Percentiles rank a stretch among this genome's conserved stretches.
Evolutionary conservation across 495 filamentous ascomycete species (phyloP).

Genomic region (Penicillium cosmopolitanum): DNA sequence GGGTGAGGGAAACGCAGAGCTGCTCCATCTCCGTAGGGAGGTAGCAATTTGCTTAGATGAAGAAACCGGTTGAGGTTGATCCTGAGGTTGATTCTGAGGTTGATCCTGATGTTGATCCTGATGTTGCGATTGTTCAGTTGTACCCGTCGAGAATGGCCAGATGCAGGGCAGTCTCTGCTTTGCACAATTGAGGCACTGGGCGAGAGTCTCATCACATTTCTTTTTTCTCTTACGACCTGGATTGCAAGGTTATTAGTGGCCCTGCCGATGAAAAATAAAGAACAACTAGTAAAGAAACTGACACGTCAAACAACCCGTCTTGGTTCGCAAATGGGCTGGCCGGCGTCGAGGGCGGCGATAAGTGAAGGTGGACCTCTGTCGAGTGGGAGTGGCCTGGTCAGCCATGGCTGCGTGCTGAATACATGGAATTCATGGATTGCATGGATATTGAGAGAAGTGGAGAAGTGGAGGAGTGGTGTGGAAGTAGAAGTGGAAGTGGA

Average conservation of each 20-base stretch:
- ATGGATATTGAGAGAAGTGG: too few relatives aligned
- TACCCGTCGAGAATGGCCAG: conserved; percentile 9
- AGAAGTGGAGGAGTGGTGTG: too few relatives aligned
- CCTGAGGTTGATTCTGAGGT: neutral
- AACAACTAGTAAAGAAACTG: neutral
- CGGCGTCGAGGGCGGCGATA: conserved; percentile 26
- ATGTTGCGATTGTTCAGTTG: neutral
- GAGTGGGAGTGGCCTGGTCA: neutral
- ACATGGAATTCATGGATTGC: too few relatives aligned
- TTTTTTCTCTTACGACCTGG: conserved; percentile 30
- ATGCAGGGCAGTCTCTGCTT: conserved; percentile 16
- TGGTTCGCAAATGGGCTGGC: conserved; percentile 29
- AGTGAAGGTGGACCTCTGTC: neutral
- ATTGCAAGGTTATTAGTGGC: neutral
- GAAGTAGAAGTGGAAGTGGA: too few relatives aligned
- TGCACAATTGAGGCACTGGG: conserved; percentile 23
- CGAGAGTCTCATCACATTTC: conserved; percentile 28
- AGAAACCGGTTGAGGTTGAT: conserved; percentile 1
- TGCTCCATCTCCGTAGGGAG: neutral
- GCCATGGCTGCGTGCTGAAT: neutral
- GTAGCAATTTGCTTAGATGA: neutral
- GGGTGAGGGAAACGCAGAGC: neutral
- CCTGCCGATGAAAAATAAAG: neutral
- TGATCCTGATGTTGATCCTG: neutral
- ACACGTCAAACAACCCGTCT: conserved; percentile 31